phyloP scores from a whole-genome alignment of 2,329 filamentous ascomycete species.

The Xylaria polymorpha region DNA sequence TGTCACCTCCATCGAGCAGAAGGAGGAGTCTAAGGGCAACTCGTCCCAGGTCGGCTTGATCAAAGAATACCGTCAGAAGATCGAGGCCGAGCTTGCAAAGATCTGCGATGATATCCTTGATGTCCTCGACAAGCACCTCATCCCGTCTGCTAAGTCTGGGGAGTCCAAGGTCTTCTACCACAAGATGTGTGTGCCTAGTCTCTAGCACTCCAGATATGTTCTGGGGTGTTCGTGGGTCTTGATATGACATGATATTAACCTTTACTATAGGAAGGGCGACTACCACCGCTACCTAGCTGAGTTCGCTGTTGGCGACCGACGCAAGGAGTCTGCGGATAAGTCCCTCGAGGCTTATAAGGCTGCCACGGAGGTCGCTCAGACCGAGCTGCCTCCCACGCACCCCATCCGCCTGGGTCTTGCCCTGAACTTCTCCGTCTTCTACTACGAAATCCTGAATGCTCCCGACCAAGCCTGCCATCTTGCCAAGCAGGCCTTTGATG shows the following conservation, averaged over 20 bases:
- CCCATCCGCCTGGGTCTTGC: slow-evolving; percentile 92
- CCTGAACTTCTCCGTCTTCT: slow-evolving; percentile 98
- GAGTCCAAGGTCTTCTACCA: slow-evolving; percentile 99
- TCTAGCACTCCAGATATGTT: slow-evolving; percentile 10
- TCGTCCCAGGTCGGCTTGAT: slow-evolving; percentile 89
- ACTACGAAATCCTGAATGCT: slow-evolving; percentile 99
- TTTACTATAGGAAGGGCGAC: slow-evolving; percentile 88
- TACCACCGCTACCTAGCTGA: slow-evolving; percentile 99
- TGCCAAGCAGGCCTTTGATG: slow-evolving; percentile 94
- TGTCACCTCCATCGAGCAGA: slow-evolving; percentile 98
- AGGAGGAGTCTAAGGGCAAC: slow-evolving; percentile 99
- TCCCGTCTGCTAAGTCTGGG: slow-evolving; percentile 91
- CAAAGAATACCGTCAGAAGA: slow-evolving; percentile 99
- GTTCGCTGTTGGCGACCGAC: slow-evolving; percentile 93
- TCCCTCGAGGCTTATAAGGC: slow-evolving; percentile 97
- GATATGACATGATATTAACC: slow-evolving; percentile 36
- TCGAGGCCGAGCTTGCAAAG: slow-evolving; percentile 94
- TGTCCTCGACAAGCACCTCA: slow-evolving; percentile 92
- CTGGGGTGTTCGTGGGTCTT: not conserved
- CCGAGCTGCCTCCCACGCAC: slow-evolving; percentile 90
- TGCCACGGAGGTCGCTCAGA: slow-evolving; percentile 89
- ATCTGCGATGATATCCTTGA: slow-evolving; percentile 98
- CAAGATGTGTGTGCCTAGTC: slow-evolving; percentile 81
- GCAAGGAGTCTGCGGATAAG: slow-evolving; percentile 93
- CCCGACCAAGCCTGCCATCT: slow-evolving; percentile 98